Conservation (phyloP, 257 asterid genomes). For the Solanum appendiculatum region DNA sequence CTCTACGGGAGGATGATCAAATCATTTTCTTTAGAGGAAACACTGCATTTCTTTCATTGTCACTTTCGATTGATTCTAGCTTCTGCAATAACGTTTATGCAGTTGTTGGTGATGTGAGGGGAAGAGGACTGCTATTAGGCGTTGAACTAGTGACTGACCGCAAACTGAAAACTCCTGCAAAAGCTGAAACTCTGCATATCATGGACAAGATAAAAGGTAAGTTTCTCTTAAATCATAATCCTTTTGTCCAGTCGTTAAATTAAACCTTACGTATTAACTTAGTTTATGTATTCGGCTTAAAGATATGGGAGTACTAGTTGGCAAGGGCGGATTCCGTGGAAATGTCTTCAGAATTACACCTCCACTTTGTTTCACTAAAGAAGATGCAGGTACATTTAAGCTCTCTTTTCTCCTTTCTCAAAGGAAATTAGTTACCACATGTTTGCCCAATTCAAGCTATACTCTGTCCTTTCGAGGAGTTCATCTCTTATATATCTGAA, state of each 20-base stretch:
- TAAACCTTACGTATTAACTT: neutral
- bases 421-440: neutral
- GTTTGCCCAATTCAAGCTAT: neutral
- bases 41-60: neutral
- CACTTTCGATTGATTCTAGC: neutral
- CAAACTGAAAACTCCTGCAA: slow-evolving; percentile 69
- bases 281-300: neutral
- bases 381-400: slow-evolving; percentile 59
- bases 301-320: slow-evolving; percentile 83
- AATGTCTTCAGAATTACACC: slow-evolving; percentile 91
- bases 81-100: neutral
- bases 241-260: neutral
- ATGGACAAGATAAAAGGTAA: slow-evolving; percentile 86
- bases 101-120: slow-evolving; percentile 29
- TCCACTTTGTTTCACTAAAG: slow-evolving; percentile 90
- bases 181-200: slow-evolving; percentile 49
- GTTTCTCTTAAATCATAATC: neutral
- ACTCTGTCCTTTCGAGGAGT: neutral
- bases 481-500: neutral
- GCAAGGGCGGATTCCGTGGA: slow-evolving; percentile 91
- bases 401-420: neutral
- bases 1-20: neutral
- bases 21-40: neutral
- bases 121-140: slow-evolving; percentile 88
- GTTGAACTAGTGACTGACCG: slow-evolving; percentile 85